These are phyloP conservation scores for Spinacia oleracea DNA, from an alignment of 179 eudicot species.

Conservation along the genomic window DNA sequence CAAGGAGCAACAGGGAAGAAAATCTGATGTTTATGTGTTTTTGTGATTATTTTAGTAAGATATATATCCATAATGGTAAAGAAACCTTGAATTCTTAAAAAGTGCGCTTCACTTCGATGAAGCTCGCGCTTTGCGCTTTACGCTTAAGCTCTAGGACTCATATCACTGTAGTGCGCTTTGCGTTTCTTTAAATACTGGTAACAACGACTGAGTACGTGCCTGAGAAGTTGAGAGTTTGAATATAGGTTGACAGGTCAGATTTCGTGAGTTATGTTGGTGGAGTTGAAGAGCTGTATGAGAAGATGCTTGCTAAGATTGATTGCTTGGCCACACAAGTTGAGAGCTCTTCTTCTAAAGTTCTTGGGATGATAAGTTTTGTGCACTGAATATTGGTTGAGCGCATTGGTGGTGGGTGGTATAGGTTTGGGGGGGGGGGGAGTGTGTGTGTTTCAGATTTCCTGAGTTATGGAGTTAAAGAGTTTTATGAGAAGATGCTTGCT, in stretches of 20 bases:
- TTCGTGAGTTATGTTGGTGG: slow-evolving; percentile 42
- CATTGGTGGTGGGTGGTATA: too few relatives aligned
- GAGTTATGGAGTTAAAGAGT: slow-evolving; percentile 53
- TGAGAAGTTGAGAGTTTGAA: slow-evolving; percentile 49
- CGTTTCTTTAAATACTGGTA: too few relatives aligned
- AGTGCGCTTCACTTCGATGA: too few relatives aligned
- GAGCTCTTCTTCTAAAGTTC: slow-evolving; percentile 52
- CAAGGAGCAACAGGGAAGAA: too few relatives aligned
- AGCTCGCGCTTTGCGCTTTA: too few relatives aligned
- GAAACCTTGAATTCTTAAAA: too few relatives aligned
- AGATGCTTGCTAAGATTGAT: slow-evolving; percentile 65
- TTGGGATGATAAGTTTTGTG: slow-evolving; percentile 55
- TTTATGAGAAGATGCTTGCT: slow-evolving; percentile 73
- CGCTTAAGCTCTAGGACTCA: too few relatives aligned
- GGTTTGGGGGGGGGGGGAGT: too few relatives aligned
- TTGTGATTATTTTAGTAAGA: too few relatives aligned
- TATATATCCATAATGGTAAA: too few relatives aligned
- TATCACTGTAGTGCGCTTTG: too few relatives aligned
- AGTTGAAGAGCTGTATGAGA: slow-evolving; percentile 70
- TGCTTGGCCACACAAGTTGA: slow-evolving; percentile 55
- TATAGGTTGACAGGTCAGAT: slow-evolving; percentile 52
- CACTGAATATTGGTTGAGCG: background rate
- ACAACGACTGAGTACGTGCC: slow-evolving; percentile 47
- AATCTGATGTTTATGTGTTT: too few relatives aligned
- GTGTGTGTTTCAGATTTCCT: slow-evolving; percentile 54